Percentiles rank a stretch among this genome's conserved stretches.
Conservation (phyloP, 2,329 filamentous ascomycete genomes). For the Fusarium sp. region DNA sequence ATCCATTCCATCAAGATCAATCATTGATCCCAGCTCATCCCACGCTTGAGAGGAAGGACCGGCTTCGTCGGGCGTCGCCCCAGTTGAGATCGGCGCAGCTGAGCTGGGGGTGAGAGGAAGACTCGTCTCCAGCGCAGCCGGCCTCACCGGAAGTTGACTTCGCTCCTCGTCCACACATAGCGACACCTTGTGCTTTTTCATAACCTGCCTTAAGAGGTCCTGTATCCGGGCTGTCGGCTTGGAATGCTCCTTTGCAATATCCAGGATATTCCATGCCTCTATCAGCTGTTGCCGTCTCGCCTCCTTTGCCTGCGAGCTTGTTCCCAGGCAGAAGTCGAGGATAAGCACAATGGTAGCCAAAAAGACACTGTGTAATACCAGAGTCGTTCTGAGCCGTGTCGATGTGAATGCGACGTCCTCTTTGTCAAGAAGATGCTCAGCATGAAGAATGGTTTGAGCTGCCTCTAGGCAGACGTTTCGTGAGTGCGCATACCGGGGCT, state of each 20-base stretch:
- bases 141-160: neutral
- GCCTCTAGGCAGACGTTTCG: slow-evolving; percentile 46
- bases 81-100: slow-evolving; percentile 24
- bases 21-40: slow-evolving; percentile 42
- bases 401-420: slow-evolving; percentile 43
- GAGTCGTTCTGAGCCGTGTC: slow-evolving; percentile 43
- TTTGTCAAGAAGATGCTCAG: slow-evolving; percentile 43
- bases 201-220: slow-evolving; percentile 45
- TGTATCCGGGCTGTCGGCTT: slow-evolving; percentile 44
- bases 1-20: slow-evolving; percentile 49
- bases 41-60: slow-evolving; percentile 39
- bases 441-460: slow-evolving; percentile 45
- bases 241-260: slow-evolving; percentile 45
- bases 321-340: slow-evolving; percentile 46
- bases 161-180: slow-evolving; percentile 21
- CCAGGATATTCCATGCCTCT: slow-evolving; percentile 47
- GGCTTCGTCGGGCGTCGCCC: slow-evolving; percentile 17
- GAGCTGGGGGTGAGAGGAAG: slow-evolving; percentile 47
- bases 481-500: slow-evolving; percentile 47
- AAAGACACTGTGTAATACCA: slow-evolving; percentile 48
- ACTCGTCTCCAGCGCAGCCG: neutral
- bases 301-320: slow-evolving; percentile 36
- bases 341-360: slow-evolving; percentile 48
- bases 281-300: slow-evolving; percentile 41
- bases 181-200: slow-evolving; percentile 45